Conservation (phyloP, 2,329 filamentous ascomycete genomes). For the Fusarium sp. region DNA sequence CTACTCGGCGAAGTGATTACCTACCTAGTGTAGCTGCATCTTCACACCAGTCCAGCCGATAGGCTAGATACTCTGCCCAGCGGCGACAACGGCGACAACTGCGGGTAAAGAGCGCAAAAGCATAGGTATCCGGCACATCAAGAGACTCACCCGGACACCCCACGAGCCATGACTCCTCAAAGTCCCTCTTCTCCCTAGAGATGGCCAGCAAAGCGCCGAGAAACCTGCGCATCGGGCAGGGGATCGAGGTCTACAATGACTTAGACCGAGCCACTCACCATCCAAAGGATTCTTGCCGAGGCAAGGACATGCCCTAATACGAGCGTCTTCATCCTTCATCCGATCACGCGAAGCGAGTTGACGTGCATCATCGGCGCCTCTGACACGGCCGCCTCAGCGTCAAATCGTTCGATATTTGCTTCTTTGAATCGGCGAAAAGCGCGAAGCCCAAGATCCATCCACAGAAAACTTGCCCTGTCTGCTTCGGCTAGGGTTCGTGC, state of each 20-base stretch:
- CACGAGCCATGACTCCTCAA: not conserved
- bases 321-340: slow-evolving; percentile 5
- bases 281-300: not conserved
- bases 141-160: not conserved
- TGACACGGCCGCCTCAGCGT: slow-evolving; percentile 2
- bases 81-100: not conserved
- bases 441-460: slow-evolving; percentile 8
- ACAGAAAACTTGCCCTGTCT: not conserved
- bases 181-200: not conserved
- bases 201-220: not conserved
- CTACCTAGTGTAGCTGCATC: not conserved
- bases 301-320: slow-evolving; percentile 3
- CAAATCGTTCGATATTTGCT: slow-evolving; percentile 24
- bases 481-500: not conserved
- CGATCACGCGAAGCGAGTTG: slow-evolving; percentile 3
- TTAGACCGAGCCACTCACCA: not conserved
- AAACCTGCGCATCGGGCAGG: not conserved
- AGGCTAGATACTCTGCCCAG: not conserved
- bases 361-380: slow-evolving; percentile 20
- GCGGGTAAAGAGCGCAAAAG: slow-evolving; percentile 1
- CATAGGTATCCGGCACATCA: not conserved
- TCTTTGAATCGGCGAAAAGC: slow-evolving; percentile 6
- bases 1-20: not conserved
- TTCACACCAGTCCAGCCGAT: not conserved
- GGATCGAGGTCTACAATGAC: not conserved